Evolutionary conservation across 192 early-diverging fungal genomes (phyloP), one percentile per base, ranked within the genome.

Genomic region (Gamsiella multidivaricata): DNA sequence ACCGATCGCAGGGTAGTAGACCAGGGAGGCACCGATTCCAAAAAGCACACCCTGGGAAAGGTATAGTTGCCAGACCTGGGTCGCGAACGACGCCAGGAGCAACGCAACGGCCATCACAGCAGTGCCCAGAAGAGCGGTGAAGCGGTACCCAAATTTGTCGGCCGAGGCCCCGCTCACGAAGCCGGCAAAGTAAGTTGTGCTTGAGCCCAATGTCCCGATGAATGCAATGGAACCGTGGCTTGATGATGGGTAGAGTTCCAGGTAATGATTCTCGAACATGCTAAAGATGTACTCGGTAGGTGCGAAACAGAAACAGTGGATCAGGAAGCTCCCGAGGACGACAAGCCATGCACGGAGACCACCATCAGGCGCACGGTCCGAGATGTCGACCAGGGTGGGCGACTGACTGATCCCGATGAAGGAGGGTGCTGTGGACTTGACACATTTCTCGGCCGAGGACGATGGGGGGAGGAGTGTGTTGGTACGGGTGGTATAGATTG

Each of bases 21-120:
- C 54, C 36, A 96, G 74, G 11, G 85, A 85, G 17, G 83, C 75
- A 7, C 92, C 93, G 25, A 92, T 65, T 4, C 94, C 94, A 74
- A 92, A 89, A 61, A 96, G 43, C 6, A 93, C 63, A 10, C 91
- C 91, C 70, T 94, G 93, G 1, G 92, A 87, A 31, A 93, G 65
- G 46, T 91, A 85, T 17, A 94, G 73, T 34, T 94, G 92, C 92
- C 92, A 93, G 0, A 91, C 72, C 37, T 84, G 61, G 14, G 51
- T 70, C 5, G 82, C 75, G 58, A 87, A 85, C 11, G 81, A 82
- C 3, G 86, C 81, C 43, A 87, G 46, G 25, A 87, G 43, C 42
- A 87, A 65, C n/a, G 83, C 76, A 3, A 79, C 18, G 10, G 74
- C 49, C 55, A 80, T 79, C 15, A 86, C 42, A 45, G 78, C 47